Percentiles rank a stretch among this genome's conserved stretches.
Conservation (phyloP, 2,329 filamentous ascomycete genomes). For the Gaeumannomyces tritici region DNA sequence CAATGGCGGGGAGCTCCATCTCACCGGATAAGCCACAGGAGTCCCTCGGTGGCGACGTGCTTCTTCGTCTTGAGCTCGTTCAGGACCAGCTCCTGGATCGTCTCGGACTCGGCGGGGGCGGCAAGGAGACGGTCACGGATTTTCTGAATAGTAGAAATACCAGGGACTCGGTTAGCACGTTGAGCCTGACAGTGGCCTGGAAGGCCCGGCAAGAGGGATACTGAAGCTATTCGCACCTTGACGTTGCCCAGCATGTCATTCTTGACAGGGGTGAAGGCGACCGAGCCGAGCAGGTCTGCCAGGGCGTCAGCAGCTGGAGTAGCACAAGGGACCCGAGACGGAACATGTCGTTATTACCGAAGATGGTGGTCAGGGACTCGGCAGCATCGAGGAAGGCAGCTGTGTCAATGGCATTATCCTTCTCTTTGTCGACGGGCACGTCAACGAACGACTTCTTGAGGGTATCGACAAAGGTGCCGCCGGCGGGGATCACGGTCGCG, state of each 20-base stretch:
- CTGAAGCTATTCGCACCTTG: constrained; percentile 47
- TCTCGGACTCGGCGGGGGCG: constrained; percentile 69
- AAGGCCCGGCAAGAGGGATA: background rate
- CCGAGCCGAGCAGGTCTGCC: constrained; percentile 52
- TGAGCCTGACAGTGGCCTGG: background rate
- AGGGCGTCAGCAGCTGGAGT: background rate
- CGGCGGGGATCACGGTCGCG: constrained; percentile 42
- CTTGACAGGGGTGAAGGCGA: constrained; percentile 86
- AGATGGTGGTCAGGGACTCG: constrained; percentile 77
- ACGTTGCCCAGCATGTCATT: constrained; percentile 85
- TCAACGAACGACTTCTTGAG: constrained; percentile 76
- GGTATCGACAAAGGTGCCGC: constrained; percentile 76
- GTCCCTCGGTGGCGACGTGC: constrained; percentile 78
- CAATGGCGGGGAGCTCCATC: constrained; percentile 10
- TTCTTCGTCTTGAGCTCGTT: constrained; percentile 89
- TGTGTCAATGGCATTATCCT: constrained; percentile 71
- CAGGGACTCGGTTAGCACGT: background rate
- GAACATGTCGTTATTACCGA: constrained; percentile 46
- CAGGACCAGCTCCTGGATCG: constrained; percentile 71
- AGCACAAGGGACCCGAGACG: background rate
- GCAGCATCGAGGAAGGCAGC: constrained; percentile 84
- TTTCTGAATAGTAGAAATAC: constrained; percentile 50
- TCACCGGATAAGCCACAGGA: constrained; percentile 85
- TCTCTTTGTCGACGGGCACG: constrained; percentile 64
- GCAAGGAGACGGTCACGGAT: constrained; percentile 73